Evolutionary conservation across 192 early-diverging fungal genomes (phyloP), one percentile per base, ranked within the genome.

Genomic region (Backusella morwellensis): DNA sequence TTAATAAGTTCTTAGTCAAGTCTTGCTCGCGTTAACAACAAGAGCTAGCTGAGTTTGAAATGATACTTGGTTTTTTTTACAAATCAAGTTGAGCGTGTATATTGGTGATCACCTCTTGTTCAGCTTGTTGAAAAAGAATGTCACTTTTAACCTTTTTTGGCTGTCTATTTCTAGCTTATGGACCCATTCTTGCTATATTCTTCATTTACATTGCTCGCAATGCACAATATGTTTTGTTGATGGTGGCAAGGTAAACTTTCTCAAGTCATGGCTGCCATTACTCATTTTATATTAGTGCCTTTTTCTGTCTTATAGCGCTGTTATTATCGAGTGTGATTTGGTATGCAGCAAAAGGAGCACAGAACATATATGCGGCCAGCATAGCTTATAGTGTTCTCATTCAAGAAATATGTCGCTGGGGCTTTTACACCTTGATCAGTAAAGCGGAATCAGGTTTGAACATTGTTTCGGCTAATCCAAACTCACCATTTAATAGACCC

Each of bases 281-380:
- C 32, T 32, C 32, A 44, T 50, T 69, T 52, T 36, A 1, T 32
- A 6, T 44, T 59, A 95, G 94, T 73, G 93, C 94, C 14, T 95
- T 95, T 83, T 95, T 95, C 75, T 95, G 93, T 89, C 83, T 95
- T 15, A 70, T 95, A 23, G 91, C 94, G 0, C 83, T 95, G 35
- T 83, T 95, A 1, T 32, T 94, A 0, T 85, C 94, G 9, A 91
- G 93, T 14, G 81, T 87, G n/a, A 87, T 94, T 70, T 95, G 94
- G 92, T 93, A 83, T 76, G 34, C 91, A 3, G 83, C 83, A 0
- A 83, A 79, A 29, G 52, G 74, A 21, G 71, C 81, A 36, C 87
- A 86, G 74, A n/a, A 71, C 26, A 81, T 74, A 11, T 80, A 86
- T 35, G 68, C 76, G 2, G 80, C 87, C 5, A 88, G 85, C 2